Conservation (phyloP, 2,329 filamentous ascomycete species). For the Leptoxyphium fumago region DNA sequence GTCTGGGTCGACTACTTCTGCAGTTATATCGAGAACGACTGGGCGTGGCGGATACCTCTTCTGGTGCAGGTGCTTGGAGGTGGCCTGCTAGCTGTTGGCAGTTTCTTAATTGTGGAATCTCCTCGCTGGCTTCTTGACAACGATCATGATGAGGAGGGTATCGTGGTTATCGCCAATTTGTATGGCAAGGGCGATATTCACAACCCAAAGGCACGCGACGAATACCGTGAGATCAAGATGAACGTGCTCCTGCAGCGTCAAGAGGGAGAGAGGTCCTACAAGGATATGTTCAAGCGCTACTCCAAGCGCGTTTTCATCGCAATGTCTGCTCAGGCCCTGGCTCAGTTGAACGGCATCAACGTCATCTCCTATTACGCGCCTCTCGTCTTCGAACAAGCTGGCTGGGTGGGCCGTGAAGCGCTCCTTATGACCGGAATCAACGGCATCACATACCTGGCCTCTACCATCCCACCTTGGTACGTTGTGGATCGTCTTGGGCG, state of each 20-base stretch:
- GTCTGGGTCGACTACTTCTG: constrained; percentile 99
- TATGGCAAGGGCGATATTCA: constrained; percentile 95
- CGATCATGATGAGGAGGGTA: constrained; percentile 94
- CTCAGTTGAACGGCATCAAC: constrained; percentile 97
- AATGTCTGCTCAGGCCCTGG: constrained; percentile 93
- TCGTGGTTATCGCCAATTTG: constrained; percentile 93
- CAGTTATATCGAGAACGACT: constrained; percentile 69
- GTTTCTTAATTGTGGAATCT: constrained; percentile 88
- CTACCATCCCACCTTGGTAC: constrained; percentile 94
- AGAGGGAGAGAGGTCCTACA: constrained; percentile 83
- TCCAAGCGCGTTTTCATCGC: constrained; percentile 88
- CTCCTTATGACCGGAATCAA: constrained; percentile 98
- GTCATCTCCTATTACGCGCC: constrained; percentile 99
- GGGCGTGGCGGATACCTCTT: constrained; percentile 82
- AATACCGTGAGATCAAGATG: constrained; percentile 99
- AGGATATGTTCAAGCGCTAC: constrained; percentile 91
- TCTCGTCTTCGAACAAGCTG: constrained; percentile 87
- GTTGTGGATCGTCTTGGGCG: constrained; percentile 86
- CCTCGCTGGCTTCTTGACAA: constrained; percentile 95
- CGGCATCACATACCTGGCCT: constrained; percentile 75
- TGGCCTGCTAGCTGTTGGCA: constrained; percentile 66
- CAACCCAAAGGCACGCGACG: constrained; percentile 78
- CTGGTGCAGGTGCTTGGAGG: constrained; percentile 94
- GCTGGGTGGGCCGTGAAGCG: constrained; percentile 82
- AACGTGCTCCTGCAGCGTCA: constrained; percentile 83